phyloP scores from a whole-genome alignment of 306 rosid genomes.

The Cucurbita maxima region DNA sequence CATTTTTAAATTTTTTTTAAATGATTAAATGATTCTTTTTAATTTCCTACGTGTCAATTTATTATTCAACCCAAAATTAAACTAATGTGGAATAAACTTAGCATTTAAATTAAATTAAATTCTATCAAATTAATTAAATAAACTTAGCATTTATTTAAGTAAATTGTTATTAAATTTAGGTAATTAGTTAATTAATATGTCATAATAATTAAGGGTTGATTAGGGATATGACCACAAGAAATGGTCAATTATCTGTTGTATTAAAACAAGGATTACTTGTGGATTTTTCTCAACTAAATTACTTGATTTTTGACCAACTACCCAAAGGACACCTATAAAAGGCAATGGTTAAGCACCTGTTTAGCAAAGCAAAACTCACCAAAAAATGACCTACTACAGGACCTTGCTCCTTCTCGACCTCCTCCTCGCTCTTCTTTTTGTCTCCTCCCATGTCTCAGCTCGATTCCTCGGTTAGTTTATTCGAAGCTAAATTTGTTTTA shows the following conservation, averaged over 20 bases:
- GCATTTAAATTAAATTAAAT: too few species aligned
- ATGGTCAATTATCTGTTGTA: background rate
- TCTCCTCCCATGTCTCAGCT: background rate
- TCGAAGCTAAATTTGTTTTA: too few species aligned
- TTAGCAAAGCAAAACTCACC: background rate
- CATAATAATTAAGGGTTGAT: background rate
- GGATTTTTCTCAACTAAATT: background rate
- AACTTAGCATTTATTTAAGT: too few species aligned
- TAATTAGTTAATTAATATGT: background rate
- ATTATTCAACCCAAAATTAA: too few species aligned
- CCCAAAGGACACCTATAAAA: background rate
- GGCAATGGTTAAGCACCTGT: background rate
- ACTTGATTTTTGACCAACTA: background rate
- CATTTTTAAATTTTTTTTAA: too few species aligned
- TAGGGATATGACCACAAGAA: background rate
- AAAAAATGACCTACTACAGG: background rate
- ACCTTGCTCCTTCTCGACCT: background rate
- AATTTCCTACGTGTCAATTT: too few species aligned
- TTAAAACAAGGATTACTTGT: background rate
- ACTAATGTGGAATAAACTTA: too few species aligned
- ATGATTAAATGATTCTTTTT: too few species aligned
- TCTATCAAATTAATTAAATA: too few species aligned
- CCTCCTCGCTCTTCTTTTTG: background rate
- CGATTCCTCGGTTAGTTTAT: background rate
- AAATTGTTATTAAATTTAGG: too few species aligned